Conservation (phyloP, 305 asterid species). For the Fraxinus velutina region DNA sequence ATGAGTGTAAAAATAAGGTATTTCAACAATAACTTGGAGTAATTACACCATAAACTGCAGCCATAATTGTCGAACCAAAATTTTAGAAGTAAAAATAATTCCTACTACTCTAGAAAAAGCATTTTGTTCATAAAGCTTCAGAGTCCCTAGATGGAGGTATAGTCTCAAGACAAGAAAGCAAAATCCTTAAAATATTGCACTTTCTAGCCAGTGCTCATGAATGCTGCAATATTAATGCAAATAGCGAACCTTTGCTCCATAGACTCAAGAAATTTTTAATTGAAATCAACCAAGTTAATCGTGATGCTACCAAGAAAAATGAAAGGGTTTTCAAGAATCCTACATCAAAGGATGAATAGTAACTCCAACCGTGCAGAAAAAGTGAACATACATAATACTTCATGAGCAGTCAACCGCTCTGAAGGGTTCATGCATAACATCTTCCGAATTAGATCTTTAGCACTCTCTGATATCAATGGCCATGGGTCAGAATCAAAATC, state of each 20-base stretch:
- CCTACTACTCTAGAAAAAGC: not conserved
- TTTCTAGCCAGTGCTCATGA: not conserved
- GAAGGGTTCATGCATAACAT: slow-evolving; percentile 86
- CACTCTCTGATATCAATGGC: slow-evolving; percentile 83
- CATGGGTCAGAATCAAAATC: slow-evolving; percentile 84
- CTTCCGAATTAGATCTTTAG: slow-evolving; percentile 71
- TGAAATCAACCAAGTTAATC: not conserved
- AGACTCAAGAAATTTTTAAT: slow-evolving; percentile 16
- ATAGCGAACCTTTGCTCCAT: not conserved
- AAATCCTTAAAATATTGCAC: not conserved
- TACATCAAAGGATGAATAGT: not conserved
- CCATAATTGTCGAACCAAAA: not conserved
- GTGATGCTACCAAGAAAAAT: not conserved
- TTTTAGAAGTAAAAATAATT: not conserved
- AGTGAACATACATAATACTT: slow-evolving; percentile 63
- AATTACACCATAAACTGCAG: not conserved
- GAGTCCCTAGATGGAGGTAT: not conserved
- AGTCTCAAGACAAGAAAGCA: not conserved
- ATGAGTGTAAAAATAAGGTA: not conserved
- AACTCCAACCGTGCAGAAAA: slow-evolving; percentile 9
- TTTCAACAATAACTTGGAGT: not conserved
- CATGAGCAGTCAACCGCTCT: slow-evolving; percentile 71
- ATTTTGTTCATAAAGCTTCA: not conserved
- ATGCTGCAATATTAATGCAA: not conserved
- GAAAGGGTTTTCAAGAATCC: not conserved